Evolutionary conservation across 495 filamentous ascomycete species (phyloP), one percentile per base, ranked within the genome.

Genomic region (Mycothermus thermophilus): DNA sequence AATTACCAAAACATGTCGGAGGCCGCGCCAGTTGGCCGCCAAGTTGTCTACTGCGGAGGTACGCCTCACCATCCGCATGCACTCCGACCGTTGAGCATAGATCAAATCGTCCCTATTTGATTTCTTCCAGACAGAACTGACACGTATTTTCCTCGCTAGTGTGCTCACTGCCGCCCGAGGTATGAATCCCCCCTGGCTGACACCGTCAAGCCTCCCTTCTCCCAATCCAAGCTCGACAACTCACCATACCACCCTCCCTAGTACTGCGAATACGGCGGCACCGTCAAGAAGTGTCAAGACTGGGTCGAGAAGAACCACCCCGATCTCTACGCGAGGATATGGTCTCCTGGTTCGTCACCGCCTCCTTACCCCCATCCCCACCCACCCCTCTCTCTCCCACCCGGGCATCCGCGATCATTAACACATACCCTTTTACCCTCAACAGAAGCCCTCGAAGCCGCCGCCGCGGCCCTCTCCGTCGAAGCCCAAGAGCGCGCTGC

Each of bases 251-350:
- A 28, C 15, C 11, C 24, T 11, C 16, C 21, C 30, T 27, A 97
- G 90, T 97, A 94, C 61, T 97, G 90, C 63, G 92, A 96, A 60
- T 96, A 94, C 57, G 88, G 90, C 48, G 87, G 81, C 34, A 94
- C 87, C n/a, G 75, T 80, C n/a, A 92, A 84, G 61, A 95, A 93
- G 65, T 97, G 90, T 58, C 79, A 87, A 52, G 83, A 94, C 54
- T 97, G 90, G 90, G 70, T 97, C 8, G 68, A 85, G 47, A 75
- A 80, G 29, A 64, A 71, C 27, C 67, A 93, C 38, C 71, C 78
- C 1, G 64, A 71, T 27, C 58, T 94, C 57, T 86, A 93, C 55
- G 56, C 69, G 32, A 64, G 61, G 42, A 63, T 96, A 54, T 93
- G 93, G 63, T 90, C 84, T 27, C 72, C 80, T 56, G 84, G 86